These are phyloP conservation scores for Taiwanofungus camphoratus DNA, from an alignment of 1,284 basidiomycete species.

Conservation along the genomic window DNA sequence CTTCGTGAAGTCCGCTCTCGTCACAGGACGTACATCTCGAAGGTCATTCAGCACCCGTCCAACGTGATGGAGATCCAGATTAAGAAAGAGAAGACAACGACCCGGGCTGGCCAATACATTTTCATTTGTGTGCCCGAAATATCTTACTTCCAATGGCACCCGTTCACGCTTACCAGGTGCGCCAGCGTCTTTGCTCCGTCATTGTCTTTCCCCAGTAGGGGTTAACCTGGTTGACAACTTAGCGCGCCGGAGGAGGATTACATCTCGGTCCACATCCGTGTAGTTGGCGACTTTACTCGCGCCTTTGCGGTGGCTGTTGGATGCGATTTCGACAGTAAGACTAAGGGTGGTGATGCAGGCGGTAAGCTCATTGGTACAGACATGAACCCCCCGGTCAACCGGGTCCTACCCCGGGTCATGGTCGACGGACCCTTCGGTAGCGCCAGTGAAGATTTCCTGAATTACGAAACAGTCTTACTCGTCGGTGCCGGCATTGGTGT, in stretches of 20 bases:
- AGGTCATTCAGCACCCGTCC: constrained; percentile 89
- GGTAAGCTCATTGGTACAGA: constrained; percentile 55
- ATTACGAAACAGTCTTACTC: constrained; percentile 79
- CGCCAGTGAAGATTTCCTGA: constrained; percentile 81
- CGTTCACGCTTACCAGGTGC: constrained; percentile 82
- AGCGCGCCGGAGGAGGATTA: constrained; percentile 89
- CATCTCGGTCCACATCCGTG: constrained; percentile 84
- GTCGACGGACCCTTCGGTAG: constrained; percentile 85
- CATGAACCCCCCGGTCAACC: constrained; percentile 57
- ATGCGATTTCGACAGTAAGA: constrained; percentile 69
- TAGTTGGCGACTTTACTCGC: constrained; percentile 83
- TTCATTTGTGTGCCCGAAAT: constrained; percentile 83
- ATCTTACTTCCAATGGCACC: constrained; percentile 93
- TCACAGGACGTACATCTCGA: constrained; percentile 84
- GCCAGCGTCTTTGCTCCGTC: constrained; percentile 8
- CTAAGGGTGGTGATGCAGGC: constrained; percentile 41
- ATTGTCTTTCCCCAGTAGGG: background rate
- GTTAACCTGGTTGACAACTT: background rate
- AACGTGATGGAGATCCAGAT: constrained; percentile 90
- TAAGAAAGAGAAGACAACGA: constrained; percentile 84
- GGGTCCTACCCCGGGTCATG: constrained; percentile 82
- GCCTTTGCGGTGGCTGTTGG: constrained; percentile 76
- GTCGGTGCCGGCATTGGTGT: constrained; percentile 91
- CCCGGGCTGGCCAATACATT: constrained; percentile 83
- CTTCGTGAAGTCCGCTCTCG: constrained; percentile 83